phyloP scores from a whole-genome alignment of 768 basidiomycete genomes.

The Cyclocybe aegerita region DNA sequence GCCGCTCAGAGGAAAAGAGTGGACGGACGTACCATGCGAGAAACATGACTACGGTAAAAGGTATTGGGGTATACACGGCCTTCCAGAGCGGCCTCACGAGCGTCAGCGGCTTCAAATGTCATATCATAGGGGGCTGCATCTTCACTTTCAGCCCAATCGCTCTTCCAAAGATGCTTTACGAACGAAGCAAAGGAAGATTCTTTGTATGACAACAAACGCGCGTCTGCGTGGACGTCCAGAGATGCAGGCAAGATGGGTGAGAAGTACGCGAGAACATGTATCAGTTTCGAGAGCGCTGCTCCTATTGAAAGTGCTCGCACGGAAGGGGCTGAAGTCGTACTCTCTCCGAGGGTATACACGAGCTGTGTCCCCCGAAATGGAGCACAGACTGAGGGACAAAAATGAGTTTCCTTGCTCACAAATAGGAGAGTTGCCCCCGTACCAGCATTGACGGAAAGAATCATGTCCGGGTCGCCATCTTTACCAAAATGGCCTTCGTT shows the following conservation, averaged over 20 bases:
- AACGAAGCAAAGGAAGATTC: slow-evolving; percentile 32
- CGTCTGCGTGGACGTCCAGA: slow-evolving; percentile 43
- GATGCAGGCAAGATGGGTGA: slow-evolving; percentile 37
- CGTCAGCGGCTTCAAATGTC: slow-evolving; percentile 44
- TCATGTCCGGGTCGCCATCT: slow-evolving; percentile 39
- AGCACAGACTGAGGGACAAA: slow-evolving; percentile 35
- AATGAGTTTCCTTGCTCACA: not conserved
- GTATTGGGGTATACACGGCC: slow-evolving; percentile 34
- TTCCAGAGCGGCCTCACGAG: slow-evolving; percentile 37
- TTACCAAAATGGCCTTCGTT: slow-evolving; percentile 40
- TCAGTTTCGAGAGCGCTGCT: slow-evolving; percentile 32
- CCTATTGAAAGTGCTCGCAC: slow-evolving; percentile 42
- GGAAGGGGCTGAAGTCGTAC: slow-evolving; percentile 36
- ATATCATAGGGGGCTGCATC: slow-evolving; percentile 48
- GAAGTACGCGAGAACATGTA: slow-evolving; percentile 43
- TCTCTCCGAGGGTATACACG: slow-evolving; percentile 45
- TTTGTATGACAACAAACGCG: slow-evolving; percentile 38
- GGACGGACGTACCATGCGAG: slow-evolving; percentile 30
- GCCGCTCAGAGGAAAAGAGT: slow-evolving; percentile 5
- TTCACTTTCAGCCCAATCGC: slow-evolving; percentile 47
- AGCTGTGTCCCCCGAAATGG: slow-evolving; percentile 49
- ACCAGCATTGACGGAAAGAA: slow-evolving; percentile 45
- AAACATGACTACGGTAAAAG: slow-evolving; percentile 42
- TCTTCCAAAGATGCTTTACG: slow-evolving; percentile 39
- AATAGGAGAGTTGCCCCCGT: not conserved